Percentiles rank a stretch among this genome's conserved stretches.
Evolutionary conservation across 2,329 filamentous ascomycete genomes (phyloP).

Genomic region (Diaporthe velutina): DNA sequence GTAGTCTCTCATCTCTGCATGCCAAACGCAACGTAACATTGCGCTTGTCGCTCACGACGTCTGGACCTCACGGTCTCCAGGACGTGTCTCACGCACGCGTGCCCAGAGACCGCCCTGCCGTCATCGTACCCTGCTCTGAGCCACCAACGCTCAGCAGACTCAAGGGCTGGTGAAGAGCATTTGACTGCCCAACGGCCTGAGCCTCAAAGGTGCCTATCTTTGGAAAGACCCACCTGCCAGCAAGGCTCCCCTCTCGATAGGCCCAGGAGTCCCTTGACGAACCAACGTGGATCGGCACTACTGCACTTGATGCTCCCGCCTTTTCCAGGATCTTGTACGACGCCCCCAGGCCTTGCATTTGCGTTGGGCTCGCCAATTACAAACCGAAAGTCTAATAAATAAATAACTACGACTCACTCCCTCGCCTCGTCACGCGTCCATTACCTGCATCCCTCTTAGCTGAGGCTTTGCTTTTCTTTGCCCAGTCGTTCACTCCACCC

Average conservation of each 20-base stretch:
- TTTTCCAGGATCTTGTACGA: constrained; percentile 1
- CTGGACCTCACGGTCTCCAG: constrained; percentile 12
- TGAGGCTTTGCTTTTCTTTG: constrained; percentile 15
- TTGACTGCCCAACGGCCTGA: not conserved
- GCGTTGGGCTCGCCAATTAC: not conserved
- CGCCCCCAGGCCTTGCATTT: constrained; percentile 13
- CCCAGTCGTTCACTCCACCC: constrained; percentile 15
- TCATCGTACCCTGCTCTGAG: not conserved
- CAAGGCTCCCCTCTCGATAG: constrained; percentile 9
- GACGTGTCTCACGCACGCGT: constrained; percentile 6
- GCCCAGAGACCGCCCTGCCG: constrained; percentile 5
- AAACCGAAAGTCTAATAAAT: constrained; percentile 20
- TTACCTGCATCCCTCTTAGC: not conserved
- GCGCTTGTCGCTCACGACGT: constrained; percentile 18
- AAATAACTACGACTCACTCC: constrained; percentile 24
- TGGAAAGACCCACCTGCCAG: constrained; percentile 22
- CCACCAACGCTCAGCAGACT: not conserved
- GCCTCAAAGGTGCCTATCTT: constrained; percentile 24
- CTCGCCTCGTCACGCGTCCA: constrained; percentile 2
- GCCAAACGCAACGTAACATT: constrained; percentile 36
- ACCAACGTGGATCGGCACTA: constrained; percentile 28
- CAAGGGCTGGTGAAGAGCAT: not conserved
- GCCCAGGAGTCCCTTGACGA: not conserved
- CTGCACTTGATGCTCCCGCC: constrained; percentile 26
- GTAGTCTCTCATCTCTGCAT: constrained; percentile 6